These are phyloP conservation scores for Petunia hybrid DNA, from an alignment of 305 asterid species.

Conservation along the genomic window DNA sequence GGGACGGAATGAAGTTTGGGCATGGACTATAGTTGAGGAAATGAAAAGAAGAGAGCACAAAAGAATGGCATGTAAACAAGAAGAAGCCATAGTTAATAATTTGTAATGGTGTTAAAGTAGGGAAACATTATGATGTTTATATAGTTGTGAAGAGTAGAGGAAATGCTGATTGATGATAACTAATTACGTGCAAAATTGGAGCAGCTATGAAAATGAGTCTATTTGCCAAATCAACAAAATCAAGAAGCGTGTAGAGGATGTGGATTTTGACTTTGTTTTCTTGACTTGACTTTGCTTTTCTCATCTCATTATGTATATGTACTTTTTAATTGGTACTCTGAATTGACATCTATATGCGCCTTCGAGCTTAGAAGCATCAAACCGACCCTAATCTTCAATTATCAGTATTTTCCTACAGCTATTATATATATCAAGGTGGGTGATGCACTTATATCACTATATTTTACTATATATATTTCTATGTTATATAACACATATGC, in stretches of 20 bases:
- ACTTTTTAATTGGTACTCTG: not conserved
- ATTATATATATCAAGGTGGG: not conserved
- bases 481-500: no score
- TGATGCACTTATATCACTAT: no score
- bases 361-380: not conserved
- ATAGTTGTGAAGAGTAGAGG: slow-evolving; percentile 1
- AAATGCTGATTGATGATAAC: not conserved
- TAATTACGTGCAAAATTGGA: slow-evolving; percentile 8
- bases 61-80: slow-evolving; percentile 9
- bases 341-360: not conserved
- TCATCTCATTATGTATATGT: not conserved
- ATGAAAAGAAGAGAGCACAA: slow-evolving; percentile 34
- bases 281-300: not conserved
- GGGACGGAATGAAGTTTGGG: slow-evolving; percentile 67
- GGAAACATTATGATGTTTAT: not conserved
- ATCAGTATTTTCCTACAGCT: not conserved
- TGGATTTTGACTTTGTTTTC: not conserved
- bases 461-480: no score
- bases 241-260: not conserved
- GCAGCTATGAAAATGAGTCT: not conserved
- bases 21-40: slow-evolving; percentile 36
- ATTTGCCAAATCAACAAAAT: slow-evolving; percentile 13
- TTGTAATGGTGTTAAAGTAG: not conserved
- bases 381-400: slow-evolving; percentile 11
- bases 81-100: not conserved